phyloP scores from a whole-genome alignment of 495 filamentous ascomycete genomes.

The Penicillium lagena region DNA sequence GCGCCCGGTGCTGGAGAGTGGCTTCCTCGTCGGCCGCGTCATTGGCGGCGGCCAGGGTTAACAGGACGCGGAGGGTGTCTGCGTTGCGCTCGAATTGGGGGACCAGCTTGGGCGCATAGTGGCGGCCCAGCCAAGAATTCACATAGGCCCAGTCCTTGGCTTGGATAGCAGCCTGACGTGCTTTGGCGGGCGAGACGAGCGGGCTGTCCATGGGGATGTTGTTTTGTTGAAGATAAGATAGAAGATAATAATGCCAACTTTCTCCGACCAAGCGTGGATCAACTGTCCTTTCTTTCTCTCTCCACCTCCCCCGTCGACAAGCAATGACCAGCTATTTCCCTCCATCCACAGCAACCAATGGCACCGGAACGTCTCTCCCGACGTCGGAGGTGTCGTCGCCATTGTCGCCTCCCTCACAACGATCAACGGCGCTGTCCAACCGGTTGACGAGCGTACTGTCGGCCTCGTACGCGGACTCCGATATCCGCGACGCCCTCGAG shows the following conservation, averaged over 20 bases:
- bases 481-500: slow-evolving; percentile 79
- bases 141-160: slow-evolving; percentile 86
- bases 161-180: slow-evolving; percentile 40
- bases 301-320: slow-evolving; percentile 5
- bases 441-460: slow-evolving; percentile 83
- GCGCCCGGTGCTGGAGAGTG: slow-evolving; percentile 40
- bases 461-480: slow-evolving; percentile 84
- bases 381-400: slow-evolving; percentile 26
- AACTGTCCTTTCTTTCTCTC: slow-evolving; percentile 13
- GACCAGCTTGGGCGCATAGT: slow-evolving; percentile 55
- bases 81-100: slow-evolving; percentile 78
- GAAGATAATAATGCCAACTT: slow-evolving; percentile 14
- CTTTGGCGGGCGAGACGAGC: slow-evolving; percentile 40
- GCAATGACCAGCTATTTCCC: slow-evolving; percentile 40
- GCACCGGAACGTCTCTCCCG: background rate
- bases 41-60: slow-evolving; percentile 70
- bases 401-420: slow-evolving; percentile 28
- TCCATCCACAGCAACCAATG: slow-evolving; percentile 18
- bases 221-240: slow-evolving; percentile 15
- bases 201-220: slow-evolving; percentile 27
- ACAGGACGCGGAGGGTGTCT: slow-evolving; percentile 70
- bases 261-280: slow-evolving; percentile 1
- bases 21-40: slow-evolving; percentile 77
- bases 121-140: slow-evolving; percentile 69
- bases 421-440: slow-evolving; percentile 60